phyloP scores from a whole-genome alignment of 2,329 filamentous ascomycete species.

The Epichloe coenophiala region DNA sequence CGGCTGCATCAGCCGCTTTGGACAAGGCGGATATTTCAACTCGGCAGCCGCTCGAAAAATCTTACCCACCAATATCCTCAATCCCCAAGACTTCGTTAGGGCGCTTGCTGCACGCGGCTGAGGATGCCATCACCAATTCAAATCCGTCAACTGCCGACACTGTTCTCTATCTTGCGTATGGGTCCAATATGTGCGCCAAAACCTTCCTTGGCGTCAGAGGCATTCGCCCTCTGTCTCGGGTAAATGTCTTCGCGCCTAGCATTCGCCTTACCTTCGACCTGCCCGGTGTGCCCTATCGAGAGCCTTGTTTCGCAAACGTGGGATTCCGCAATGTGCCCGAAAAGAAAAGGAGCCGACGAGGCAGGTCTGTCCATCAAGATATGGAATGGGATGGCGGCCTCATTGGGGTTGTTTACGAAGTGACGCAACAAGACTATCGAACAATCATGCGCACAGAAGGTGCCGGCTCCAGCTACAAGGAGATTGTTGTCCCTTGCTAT shows the following conservation, averaged over 20 bases:
- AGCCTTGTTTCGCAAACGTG: slow-evolving; percentile 88
- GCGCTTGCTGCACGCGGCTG: slow-evolving; percentile 18
- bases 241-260: slow-evolving; percentile 71
- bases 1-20: slow-evolving; percentile 9
- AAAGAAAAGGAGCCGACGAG: slow-evolving; percentile 17
- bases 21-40: slow-evolving; percentile 13
- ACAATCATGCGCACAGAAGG: slow-evolving; percentile 86
- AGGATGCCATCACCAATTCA: slow-evolving; percentile 11
- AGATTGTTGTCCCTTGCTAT: slow-evolving; percentile 69
- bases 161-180: slow-evolving; percentile 76
- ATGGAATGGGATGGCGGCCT: slow-evolving; percentile 62
- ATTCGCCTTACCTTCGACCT: slow-evolving; percentile 75
- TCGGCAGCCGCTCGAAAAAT: slow-evolving; percentile 9
- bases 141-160: slow-evolving; percentile 26
- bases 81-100: slow-evolving; percentile 18
- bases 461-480: slow-evolving; percentile 70
- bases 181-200: slow-evolving; percentile 71
- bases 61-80: slow-evolving; percentile 18
- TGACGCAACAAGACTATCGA: slow-evolving; percentile 68
- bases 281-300: slow-evolving; percentile 69
- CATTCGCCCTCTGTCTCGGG: slow-evolving; percentile 66
- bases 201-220: slow-evolving; percentile 68
- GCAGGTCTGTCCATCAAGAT: slow-evolving; percentile 5
- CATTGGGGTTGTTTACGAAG: slow-evolving; percentile 90
- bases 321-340: slow-evolving; percentile 42